Evolutionary conservation across 768 basidiomycete species (phyloP).

Genomic region (Crassisporium funariophilum): DNA sequence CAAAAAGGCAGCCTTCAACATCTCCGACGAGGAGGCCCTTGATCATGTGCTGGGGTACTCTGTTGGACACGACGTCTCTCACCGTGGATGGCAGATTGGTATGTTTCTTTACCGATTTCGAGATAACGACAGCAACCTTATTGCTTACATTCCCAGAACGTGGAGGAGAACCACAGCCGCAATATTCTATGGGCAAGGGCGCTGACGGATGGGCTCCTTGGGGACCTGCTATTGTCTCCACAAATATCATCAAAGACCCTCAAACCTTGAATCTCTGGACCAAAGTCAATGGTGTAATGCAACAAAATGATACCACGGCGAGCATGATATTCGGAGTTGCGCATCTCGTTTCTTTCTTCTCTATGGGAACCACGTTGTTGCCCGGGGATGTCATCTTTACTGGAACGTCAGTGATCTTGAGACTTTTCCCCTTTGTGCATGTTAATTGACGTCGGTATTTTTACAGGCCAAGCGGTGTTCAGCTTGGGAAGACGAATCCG

Average conservation of each 20-base stretch:
- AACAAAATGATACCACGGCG: slow-evolving; percentile 42
- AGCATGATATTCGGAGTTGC: slow-evolving; percentile 46
- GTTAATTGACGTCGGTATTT: background rate
- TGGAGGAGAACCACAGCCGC: slow-evolving; percentile 42
- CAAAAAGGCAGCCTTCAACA: slow-evolving; percentile 44
- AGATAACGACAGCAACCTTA: no score
- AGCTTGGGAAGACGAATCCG: slow-evolving; percentile 35
- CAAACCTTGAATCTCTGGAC: slow-evolving; percentile 43
- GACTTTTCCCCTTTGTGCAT: background rate
- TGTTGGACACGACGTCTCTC: slow-evolving; percentile 44
- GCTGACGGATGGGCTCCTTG: slow-evolving; percentile 46
- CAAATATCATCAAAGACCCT: slow-evolving; percentile 38
- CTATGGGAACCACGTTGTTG: slow-evolving; percentile 43
- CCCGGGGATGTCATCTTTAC: slow-evolving; percentile 48
- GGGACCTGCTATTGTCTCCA: slow-evolving; percentile 41
- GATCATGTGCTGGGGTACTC: slow-evolving; percentile 44
- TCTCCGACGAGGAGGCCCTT: slow-evolving; percentile 41
- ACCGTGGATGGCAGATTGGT: slow-evolving; percentile 45
- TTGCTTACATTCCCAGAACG: no score
- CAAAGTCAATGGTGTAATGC: slow-evolving; percentile 40
- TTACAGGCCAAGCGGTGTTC: slow-evolving; percentile 35
- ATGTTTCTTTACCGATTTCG: background rate
- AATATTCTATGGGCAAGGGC: slow-evolving; percentile 46
- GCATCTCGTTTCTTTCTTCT: slow-evolving; percentile 43
- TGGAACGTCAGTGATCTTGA: no score